Conservation (phyloP, 2,329 filamentous ascomycete genomes). For the Aspergillus amoenus region DNA sequence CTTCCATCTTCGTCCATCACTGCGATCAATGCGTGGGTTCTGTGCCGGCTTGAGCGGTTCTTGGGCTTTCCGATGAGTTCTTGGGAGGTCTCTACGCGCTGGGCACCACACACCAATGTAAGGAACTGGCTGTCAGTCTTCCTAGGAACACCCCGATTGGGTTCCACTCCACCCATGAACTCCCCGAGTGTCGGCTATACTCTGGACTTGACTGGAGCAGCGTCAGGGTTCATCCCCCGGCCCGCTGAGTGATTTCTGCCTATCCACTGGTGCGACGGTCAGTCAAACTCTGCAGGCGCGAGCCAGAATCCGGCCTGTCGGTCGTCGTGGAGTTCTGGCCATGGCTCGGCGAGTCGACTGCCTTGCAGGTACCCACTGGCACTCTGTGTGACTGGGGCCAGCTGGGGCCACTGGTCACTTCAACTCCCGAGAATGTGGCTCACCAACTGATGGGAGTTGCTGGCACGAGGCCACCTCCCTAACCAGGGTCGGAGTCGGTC, state of each 20-base stretch:
- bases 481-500: not conserved
- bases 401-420: not conserved
- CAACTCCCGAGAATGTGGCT: not conserved
- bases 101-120: not conserved
- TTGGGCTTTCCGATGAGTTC: not conserved
- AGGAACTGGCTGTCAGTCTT: not conserved
- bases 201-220: not conserved
- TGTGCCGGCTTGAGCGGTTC: not conserved
- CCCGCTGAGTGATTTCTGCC: not conserved
- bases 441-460: not conserved
- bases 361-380: not conserved
- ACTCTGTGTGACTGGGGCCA: not conserved
- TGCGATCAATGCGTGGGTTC: not conserved
- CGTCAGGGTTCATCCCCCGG: not conserved
- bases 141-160: not conserved
- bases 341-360: not conserved
- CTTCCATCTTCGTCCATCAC: not conserved
- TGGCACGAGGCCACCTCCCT: not conserved
- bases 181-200: not conserved
- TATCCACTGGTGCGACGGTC: not conserved
- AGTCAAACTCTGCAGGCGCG: not conserved
- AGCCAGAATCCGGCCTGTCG: not conserved
- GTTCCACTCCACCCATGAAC: not conserved
- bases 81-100: not conserved
- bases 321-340: not conserved